phyloP scores from a whole-genome alignment of 2,329 filamentous ascomycete genomes.

The Paraphoma chrysanthemicola region DNA sequence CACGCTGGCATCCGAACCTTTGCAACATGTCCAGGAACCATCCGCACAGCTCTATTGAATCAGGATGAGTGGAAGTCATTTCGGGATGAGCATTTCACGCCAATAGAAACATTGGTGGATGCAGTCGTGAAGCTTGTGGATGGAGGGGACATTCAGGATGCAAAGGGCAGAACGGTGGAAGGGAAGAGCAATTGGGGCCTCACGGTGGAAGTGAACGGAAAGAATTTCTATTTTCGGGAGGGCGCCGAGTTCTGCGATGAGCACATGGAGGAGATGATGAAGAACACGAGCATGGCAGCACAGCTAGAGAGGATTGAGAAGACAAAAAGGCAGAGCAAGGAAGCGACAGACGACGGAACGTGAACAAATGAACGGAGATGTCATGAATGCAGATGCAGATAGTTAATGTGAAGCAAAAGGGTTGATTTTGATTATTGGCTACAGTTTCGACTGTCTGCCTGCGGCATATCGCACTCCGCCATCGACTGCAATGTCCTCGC shows the following conservation, averaged over 20 bases:
- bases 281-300: constrained; percentile 35
- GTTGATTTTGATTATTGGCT: not conserved
- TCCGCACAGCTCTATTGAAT: constrained; percentile 46
- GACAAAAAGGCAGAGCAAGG: constrained; percentile 13
- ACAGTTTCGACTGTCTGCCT: constrained; percentile 38
- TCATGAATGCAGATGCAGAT: not conserved
- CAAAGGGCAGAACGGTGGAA: constrained; percentile 26
- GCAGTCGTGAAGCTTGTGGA: constrained; percentile 40
- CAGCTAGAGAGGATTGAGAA: constrained; percentile 35
- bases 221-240: constrained; percentile 37
- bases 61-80: constrained; percentile 44
- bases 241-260: constrained; percentile 26
- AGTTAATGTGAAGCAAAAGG: too few relatives aligned
- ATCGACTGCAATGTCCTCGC: constrained; percentile 42
- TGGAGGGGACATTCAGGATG: constrained; percentile 36
- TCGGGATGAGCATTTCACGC: constrained; percentile 42
- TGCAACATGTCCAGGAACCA: constrained; percentile 47
- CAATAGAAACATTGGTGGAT: constrained; percentile 36
- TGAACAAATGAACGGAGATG: not conserved
- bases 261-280: constrained; percentile 40
- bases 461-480: constrained; percentile 36
- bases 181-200: constrained; percentile 30
- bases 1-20: constrained; percentile 50
- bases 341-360: constrained; percentile 2
- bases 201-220: constrained; percentile 37